Conservation (phyloP, 306 rosid genomes). For the Sphenostylis stenocarpa region DNA sequence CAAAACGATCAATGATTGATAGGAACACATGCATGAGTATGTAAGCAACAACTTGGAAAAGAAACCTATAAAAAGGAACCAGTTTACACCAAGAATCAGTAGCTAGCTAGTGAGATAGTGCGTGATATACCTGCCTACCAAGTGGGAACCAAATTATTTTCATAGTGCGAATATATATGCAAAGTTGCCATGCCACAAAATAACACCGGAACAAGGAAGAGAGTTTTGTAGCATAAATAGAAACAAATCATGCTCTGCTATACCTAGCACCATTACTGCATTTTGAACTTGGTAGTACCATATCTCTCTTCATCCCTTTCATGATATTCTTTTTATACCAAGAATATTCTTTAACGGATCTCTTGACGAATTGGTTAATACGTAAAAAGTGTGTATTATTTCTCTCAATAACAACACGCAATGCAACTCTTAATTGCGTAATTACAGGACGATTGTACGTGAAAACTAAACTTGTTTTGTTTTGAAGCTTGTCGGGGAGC, state of each 20-base stretch:
- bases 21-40: neutral
- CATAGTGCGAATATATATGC: neutral
- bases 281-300: neutral
- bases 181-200: neutral
- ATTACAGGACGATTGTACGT: too few species aligned
- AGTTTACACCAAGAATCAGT: neutral
- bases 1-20: neutral
- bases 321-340: neutral
- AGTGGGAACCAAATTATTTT: slow-evolving; percentile 10
- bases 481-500: neutral
- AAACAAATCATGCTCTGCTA: neutral
- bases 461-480: neutral
- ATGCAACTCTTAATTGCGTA: too few species aligned
- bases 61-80: too few species aligned
- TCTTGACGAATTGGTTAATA: too few species aligned
- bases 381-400: too few species aligned
- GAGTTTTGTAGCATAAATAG: neutral
- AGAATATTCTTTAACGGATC: too few species aligned
- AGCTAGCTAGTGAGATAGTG: neutral
- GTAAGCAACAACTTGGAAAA: neutral
- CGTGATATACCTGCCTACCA: neutral
- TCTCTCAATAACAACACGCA: too few species aligned
- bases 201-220: neutral
- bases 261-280: neutral
- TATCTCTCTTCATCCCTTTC: neutral